These are phyloP conservation scores for Phytopythium ostracodes DNA, from an alignment of 352 stramenopile species.

Conservation along the genomic window DNA sequence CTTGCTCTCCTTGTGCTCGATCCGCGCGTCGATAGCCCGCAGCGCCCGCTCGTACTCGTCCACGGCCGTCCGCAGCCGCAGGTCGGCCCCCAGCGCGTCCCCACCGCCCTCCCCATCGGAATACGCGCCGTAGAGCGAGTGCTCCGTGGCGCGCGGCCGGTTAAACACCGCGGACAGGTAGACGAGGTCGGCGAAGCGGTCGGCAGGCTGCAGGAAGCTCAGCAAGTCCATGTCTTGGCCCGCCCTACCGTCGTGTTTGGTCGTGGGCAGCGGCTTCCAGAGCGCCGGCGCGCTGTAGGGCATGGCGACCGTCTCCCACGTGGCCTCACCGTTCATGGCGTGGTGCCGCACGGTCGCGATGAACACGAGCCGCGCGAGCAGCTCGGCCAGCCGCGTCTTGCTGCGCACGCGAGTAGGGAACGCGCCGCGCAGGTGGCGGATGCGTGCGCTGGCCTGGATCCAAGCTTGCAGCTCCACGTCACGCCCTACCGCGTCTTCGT, in stretches of 20 bases:
- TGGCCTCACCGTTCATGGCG: constrained; percentile 46
- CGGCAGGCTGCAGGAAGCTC: constrained; percentile 17
- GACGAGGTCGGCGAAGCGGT: constrained; percentile 21
- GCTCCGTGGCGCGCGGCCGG: constrained; percentile 13
- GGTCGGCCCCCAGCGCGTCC: constrained; percentile 21
- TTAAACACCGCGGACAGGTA: constrained; percentile 31
- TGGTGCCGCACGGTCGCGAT: constrained; percentile 43
- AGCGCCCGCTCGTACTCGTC: constrained; percentile 19
- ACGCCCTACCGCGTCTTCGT: constrained; percentile 18
- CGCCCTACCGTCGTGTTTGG: constrained; percentile 14
- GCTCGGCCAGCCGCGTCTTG: constrained; percentile 12
- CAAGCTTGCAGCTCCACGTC: constrained; percentile 40
- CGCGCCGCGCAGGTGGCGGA: constrained; percentile 21
- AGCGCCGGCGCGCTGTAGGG: constrained; percentile 38
- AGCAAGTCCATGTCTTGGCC: constrained; percentile 30
- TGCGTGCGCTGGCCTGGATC: constrained; percentile 14
- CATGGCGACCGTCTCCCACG: constrained; percentile 35
- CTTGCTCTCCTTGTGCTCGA: constrained; percentile 17
- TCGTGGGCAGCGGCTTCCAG: constrained; percentile 33
- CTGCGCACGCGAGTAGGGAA: constrained; percentile 10
- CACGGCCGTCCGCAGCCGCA: constrained; percentile 17
- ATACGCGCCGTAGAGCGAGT: constrained; percentile 24
- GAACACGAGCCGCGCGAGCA: constrained; percentile 34
- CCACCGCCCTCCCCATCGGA: background rate
- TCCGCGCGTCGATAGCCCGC: constrained; percentile 21